These are phyloP conservation scores for Colletotrichum lupini DNA, from an alignment of 2,329 filamentous ascomycete genomes.

Conservation along the genomic window DNA sequence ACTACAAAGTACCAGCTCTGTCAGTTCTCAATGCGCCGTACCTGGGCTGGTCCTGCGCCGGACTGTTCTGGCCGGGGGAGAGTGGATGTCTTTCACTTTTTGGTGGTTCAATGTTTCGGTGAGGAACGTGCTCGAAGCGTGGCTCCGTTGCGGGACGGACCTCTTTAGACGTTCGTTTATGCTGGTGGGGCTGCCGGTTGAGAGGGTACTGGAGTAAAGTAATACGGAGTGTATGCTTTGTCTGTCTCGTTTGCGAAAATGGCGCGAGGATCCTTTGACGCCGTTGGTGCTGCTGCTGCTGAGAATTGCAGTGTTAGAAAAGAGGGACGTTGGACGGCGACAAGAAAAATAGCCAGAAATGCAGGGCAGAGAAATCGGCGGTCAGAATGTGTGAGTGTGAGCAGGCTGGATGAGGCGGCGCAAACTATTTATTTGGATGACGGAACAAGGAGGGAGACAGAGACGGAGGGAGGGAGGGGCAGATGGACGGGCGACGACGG, in stretches of 20 bases:
- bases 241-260: too few relatives aligned
- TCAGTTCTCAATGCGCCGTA: slow-evolving; percentile 7
- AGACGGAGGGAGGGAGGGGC: neutral
- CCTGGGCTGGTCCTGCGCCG: neutral
- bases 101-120: slow-evolving; percentile 19
- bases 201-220: neutral
- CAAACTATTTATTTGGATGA: slow-evolving; percentile 30
- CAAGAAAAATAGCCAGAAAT: neutral
- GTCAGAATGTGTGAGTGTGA: slow-evolving; percentile 10
- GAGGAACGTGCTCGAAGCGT: slow-evolving; percentile 29
- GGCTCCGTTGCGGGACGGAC: slow-evolving; percentile 32
- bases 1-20: slow-evolving; percentile 2
- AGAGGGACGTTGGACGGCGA: neutral
- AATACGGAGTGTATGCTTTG: too few relatives aligned
- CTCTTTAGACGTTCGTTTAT: slow-evolving; percentile 17
- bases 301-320: neutral
- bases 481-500: neutral
- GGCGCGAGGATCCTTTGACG: neutral
- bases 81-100: slow-evolving; percentile 1
- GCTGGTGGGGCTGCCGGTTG: slow-evolving; percentile 9
- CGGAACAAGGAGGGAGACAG: neutral
- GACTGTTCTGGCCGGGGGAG: slow-evolving; percentile 6
- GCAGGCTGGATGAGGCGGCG: slow-evolving; percentile 32
- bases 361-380: neutral
- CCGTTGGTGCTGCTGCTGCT: neutral